phyloP scores from a whole-genome alignment of 306 rosid genomes.

The Cyamopsis tetragonoloba region DNA sequence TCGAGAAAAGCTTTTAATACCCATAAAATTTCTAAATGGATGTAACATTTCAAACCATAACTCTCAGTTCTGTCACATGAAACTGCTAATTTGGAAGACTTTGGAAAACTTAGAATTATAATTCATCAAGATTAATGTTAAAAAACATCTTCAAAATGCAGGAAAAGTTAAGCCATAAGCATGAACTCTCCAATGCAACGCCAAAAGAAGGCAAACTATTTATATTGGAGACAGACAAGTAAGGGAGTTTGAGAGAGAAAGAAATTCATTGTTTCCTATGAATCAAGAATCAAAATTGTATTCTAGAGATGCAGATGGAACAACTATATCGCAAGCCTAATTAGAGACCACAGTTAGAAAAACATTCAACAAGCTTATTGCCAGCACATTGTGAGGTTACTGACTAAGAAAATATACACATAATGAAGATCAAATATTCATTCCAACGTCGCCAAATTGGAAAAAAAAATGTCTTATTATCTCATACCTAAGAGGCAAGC shows the following conservation, averaged over 20 bases:
- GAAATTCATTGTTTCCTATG: not conserved
- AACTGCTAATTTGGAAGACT: not conserved
- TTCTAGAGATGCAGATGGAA: not conserved
- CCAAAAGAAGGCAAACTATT: not conserved
- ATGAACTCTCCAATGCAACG: not conserved
- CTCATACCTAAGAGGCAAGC: conserved; percentile 27
- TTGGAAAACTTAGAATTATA: not conserved
- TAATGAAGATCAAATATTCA: not conserved
- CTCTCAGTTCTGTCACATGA: not conserved
- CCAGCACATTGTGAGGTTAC: not conserved
- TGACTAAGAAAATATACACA: not conserved
- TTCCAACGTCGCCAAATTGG: not conserved
- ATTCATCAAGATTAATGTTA: not conserved
- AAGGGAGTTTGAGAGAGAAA: not conserved
- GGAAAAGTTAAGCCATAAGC: not conserved
- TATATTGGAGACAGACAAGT: not conserved
- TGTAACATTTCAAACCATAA: not conserved
- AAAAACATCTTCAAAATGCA: not conserved
- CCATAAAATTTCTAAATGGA: not conserved
- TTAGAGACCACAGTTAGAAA: not conserved
- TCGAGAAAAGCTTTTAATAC: not conserved
- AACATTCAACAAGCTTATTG: not conserved
- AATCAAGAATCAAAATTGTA: conserved; percentile 15
- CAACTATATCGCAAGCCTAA: conserved; percentile 1
- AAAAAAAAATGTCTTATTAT: conserved; percentile 10